These are phyloP conservation scores for Mrakia blollopis DNA, from an alignment of 768 basidiomycete genomes.

Conservation along the genomic window DNA sequence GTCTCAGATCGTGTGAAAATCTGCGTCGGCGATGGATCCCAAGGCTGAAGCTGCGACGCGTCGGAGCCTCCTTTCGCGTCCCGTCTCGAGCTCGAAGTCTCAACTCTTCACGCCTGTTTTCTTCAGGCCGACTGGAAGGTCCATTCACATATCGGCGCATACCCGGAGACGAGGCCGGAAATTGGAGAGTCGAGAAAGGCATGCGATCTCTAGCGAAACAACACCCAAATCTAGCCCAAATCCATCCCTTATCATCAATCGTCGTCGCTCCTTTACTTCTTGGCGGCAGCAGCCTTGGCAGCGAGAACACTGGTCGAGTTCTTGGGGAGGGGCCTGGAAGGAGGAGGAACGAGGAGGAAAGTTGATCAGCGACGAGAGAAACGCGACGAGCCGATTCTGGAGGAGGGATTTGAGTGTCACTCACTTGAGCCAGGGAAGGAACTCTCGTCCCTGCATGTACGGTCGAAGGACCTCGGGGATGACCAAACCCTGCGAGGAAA, in stretches of 20 bases:
- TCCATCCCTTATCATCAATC: no score
- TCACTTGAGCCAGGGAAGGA: constrained; percentile 65
- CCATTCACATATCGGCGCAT: no score
- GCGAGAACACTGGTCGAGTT: constrained; percentile 25
- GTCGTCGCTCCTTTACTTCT: not conserved
- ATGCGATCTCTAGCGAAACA: not conserved
- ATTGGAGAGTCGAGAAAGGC: no score
- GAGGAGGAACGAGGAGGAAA: not conserved
- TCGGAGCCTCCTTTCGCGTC: no score
- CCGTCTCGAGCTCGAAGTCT: no score
- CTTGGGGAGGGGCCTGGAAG: constrained; percentile 28
- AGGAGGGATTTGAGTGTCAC: not conserved
- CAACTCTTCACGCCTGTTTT: no score
- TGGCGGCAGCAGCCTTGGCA: not conserved
- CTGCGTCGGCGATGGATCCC: no score
- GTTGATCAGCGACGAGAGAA: not conserved
- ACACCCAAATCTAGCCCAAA: not conserved
- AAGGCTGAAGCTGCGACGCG: no score
- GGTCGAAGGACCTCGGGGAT: constrained; percentile 86
- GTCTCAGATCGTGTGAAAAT: no score
- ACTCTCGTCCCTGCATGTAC: constrained; percentile 94
- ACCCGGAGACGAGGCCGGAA: no score
- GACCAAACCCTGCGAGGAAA: constrained; percentile 62
- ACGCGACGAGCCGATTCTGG: not conserved
- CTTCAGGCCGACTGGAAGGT: no score